These are phyloP conservation scores for Ajuga chamaepitys DNA, from an alignment of 257 asterid species.

Conservation along the genomic window DNA sequence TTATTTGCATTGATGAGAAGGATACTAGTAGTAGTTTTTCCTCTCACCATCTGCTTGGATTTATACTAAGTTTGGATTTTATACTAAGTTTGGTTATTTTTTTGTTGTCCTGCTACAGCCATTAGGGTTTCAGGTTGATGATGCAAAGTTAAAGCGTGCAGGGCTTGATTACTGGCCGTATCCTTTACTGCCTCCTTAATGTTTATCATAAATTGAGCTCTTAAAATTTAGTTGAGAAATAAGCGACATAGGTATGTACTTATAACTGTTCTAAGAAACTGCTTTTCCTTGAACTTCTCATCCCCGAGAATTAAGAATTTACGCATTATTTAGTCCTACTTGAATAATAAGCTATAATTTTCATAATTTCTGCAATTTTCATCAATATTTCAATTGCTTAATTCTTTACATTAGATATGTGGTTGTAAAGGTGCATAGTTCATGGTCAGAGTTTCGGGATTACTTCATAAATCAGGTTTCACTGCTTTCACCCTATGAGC, in stretches of 20 bases:
- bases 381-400: slow-evolving; percentile 19
- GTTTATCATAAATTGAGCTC: not conserved
- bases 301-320: not conserved
- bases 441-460: slow-evolving; percentile 83
- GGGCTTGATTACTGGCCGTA: slow-evolving; percentile 99
- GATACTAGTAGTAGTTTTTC: not conserved
- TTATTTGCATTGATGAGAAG: not conserved
- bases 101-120: slow-evolving; percentile 49
- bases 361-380: not conserved
- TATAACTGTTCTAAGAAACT: not conserved
- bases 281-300: not conserved
- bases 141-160: slow-evolving; percentile 80
- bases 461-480: slow-evolving; percentile 74
- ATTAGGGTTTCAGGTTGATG: slow-evolving; percentile 84
- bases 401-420: slow-evolving; percentile 61
- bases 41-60: not conserved
- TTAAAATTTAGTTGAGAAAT: not conserved
- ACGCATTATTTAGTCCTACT: not conserved
- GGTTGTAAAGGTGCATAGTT: slow-evolving; percentile 77
- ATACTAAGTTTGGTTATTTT: not conserved
- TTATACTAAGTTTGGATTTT: slow-evolving; percentile 9
- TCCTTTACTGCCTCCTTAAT: slow-evolving; percentile 33
- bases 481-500: too few species aligned
- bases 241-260: not conserved
- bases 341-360: not conserved